These are phyloP conservation scores for Chaetomium sp. DNA, from an alignment of 2,329 filamentous ascomycete genomes.

Conservation along the genomic window DNA sequence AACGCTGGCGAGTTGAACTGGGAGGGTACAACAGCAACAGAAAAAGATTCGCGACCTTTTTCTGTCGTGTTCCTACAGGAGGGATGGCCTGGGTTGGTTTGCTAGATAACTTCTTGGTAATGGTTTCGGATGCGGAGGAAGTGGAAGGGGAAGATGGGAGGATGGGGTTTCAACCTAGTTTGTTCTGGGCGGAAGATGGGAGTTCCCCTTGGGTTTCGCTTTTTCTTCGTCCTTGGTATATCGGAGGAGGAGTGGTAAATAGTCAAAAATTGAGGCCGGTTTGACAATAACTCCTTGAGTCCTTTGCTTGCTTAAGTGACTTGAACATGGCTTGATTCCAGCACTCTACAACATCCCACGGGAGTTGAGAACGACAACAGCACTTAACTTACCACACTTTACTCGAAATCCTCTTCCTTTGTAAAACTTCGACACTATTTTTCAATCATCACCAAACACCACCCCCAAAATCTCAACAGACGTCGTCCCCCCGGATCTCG, in stretches of 20 bases:
- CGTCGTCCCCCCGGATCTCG: too few species aligned
- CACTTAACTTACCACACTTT: too few species aligned
- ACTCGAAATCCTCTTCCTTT: too few species aligned
- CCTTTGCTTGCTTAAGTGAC: background rate
- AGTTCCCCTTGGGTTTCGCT: too few species aligned
- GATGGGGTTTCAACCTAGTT: background rate
- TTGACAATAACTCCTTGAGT: background rate
- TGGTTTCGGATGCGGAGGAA: background rate
- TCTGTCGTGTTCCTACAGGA: background rate
- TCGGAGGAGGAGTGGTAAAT: background rate
- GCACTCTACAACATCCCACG: too few species aligned
- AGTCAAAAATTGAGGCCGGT: slow-evolving; percentile 5
- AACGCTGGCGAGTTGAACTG: too few species aligned
- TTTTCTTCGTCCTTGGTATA: slow-evolving; percentile 2
- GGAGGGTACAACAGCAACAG: background rate
- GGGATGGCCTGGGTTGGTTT: background rate
- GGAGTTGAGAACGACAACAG: too few species aligned
- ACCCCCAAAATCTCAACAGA: too few species aligned
- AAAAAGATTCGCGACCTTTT: slow-evolving; percentile 11
- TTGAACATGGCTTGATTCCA: too few species aligned
- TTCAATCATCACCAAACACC: too few species aligned
- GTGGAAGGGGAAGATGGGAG: background rate
- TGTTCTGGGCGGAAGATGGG: background rate
- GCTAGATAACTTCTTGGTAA: background rate
- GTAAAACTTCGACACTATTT: too few species aligned